Evolutionary conservation across 768 basidiomycete genomes (phyloP).

Genomic region (Russula sp.): DNA sequence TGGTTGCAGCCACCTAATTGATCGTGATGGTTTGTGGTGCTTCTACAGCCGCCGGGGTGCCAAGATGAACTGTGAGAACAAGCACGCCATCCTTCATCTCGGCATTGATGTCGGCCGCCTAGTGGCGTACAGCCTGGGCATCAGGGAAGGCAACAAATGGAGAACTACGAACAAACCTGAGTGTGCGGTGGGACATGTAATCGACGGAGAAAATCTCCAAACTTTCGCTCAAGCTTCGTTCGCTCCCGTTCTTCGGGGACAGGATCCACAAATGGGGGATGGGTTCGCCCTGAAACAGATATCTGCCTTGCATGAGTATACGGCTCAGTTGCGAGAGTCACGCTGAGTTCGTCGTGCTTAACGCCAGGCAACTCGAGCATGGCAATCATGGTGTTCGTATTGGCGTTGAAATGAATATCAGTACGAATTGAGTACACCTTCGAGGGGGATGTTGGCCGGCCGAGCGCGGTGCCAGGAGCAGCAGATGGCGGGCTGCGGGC

Average conservation of each 20-base stretch:
- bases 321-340: slow-evolving; percentile 58
- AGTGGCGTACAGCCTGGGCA: slow-evolving; percentile 23
- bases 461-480: slow-evolving; percentile 12
- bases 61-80: slow-evolving; percentile 52
- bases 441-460: background rate
- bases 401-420: slow-evolving; percentile 57
- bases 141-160: slow-evolving; percentile 28
- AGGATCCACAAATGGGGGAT: slow-evolving; percentile 41
- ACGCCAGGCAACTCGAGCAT: slow-evolving; percentile 71
- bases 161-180: slow-evolving; percentile 44
- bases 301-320: slow-evolving; percentile 64
- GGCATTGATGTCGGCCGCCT: slow-evolving; percentile 55
- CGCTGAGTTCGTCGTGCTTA: slow-evolving; percentile 52
- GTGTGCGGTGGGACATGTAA: slow-evolving; percentile 55
- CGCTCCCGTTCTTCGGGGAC: slow-evolving; percentile 30
- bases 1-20: slow-evolving; percentile 28
- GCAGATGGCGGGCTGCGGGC: slow-evolving; percentile 23
- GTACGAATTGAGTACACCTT: slow-evolving; percentile 49
- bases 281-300: slow-evolving; percentile 49
- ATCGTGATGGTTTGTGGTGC: slow-evolving; percentile 52
- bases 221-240: slow-evolving; percentile 53
- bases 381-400: slow-evolving; percentile 51
- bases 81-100: slow-evolving; percentile 61
- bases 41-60: slow-evolving; percentile 44
- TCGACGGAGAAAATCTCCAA: slow-evolving; percentile 48